Conservation (phyloP, 164 flowering plant genomes). For the Aristolochia californica region DNA sequence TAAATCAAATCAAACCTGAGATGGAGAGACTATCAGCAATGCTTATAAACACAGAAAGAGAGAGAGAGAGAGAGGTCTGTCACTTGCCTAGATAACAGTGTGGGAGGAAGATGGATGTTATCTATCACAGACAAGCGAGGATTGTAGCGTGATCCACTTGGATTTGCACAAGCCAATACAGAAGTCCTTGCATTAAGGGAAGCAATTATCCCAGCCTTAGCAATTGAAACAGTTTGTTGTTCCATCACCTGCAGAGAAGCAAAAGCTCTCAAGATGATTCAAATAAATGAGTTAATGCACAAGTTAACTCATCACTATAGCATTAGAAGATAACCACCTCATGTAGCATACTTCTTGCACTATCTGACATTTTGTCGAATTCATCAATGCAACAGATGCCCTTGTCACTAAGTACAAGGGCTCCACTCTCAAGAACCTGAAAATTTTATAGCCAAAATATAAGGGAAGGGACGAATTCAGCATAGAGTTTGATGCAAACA, state of each 20-base stretch:
- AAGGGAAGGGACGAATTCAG: no score
- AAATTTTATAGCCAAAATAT: neutral
- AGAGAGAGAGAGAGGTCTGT: no score
- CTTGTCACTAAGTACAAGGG: conserved; percentile 86
- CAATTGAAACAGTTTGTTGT: conserved; percentile 95
- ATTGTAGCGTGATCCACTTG: conserved; percentile 94
- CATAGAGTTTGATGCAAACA: no score
- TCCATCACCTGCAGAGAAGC: conserved; percentile 74
- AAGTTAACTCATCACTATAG: neutral
- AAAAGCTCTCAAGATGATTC: neutral
- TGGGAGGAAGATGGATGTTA: conserved; percentile 96
- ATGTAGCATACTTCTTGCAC: conserved; percentile 94
- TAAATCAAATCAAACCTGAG: conserved; percentile 95
- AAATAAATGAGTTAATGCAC: neutral
- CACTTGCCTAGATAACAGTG: conserved; percentile 71
- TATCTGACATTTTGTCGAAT: conserved; percentile 99
- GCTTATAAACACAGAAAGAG: neutral
- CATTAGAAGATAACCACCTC: conserved; percentile 43
- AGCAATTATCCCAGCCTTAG: conserved; percentile 97
- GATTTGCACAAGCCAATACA: conserved; percentile 96
- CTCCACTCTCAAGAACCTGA: conserved; percentile 98
- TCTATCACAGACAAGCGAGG: conserved; percentile 96
- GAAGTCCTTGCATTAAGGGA: conserved; percentile 97
- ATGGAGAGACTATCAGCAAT: neutral
- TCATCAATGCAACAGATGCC: conserved; percentile 99